These are phyloP conservation scores for Chlorella sp. DNA, from an alignment of 139 green algal genomes.

Conservation along the genomic window DNA sequence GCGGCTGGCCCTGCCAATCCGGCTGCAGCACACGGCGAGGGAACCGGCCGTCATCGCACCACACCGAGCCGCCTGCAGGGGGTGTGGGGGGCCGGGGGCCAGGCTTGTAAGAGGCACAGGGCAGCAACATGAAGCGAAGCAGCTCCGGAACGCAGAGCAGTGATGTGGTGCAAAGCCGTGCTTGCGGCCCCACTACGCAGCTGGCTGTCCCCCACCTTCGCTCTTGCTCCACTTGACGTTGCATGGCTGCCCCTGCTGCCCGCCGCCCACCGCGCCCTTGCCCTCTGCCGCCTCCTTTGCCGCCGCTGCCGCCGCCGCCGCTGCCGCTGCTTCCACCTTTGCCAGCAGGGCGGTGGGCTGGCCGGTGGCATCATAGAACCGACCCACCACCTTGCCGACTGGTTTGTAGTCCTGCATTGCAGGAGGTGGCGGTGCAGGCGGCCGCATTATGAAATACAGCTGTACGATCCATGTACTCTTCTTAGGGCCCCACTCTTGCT, in stretches of 20 bases:
- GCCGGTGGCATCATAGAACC: conserved; percentile 57
- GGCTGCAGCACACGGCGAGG: conserved; percentile 53
- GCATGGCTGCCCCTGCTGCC: conserved; percentile 41
- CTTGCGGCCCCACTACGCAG: too few species aligned
- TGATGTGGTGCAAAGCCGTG: too few species aligned
- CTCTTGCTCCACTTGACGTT: conserved; percentile 66
- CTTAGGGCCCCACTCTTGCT: too few species aligned
- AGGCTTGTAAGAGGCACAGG: too few species aligned
- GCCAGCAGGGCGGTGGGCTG: conserved; percentile 39
- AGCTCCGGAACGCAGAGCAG: too few species aligned
- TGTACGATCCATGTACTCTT: too few species aligned
- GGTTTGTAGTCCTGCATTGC: conserved; percentile 60
- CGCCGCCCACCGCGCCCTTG: neutral
- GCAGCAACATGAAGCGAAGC: too few species aligned
- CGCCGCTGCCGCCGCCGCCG: neutral
- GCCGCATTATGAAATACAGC: too few species aligned
- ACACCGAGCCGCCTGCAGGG: conserved; percentile 65
- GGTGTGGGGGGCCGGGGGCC: too few species aligned
- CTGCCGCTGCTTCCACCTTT: conserved; percentile 9
- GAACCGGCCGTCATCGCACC: conserved; percentile 66
- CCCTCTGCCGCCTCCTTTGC: neutral
- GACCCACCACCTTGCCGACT: conserved; percentile 50
- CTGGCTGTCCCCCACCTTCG: conserved; percentile 45
- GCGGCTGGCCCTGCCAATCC: conserved; percentile 36
- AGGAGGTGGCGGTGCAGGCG: neutral